Evolutionary conservation across 345 rosid species (phyloP).

Genomic region (Euphorbia pulcherrima): DNA sequence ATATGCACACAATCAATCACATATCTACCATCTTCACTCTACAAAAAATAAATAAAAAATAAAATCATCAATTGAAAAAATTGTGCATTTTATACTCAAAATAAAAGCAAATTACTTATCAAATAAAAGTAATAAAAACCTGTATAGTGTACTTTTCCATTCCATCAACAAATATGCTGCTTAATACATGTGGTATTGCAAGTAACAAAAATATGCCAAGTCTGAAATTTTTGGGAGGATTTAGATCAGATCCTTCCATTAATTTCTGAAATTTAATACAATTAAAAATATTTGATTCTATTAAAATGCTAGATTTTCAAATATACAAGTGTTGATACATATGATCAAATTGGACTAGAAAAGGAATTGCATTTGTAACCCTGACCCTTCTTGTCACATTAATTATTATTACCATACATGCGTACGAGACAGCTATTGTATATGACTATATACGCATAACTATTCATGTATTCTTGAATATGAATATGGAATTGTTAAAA

Average conservation of each 20-base stretch:
- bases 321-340: too few relatives aligned
- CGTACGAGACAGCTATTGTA: too few relatives aligned
- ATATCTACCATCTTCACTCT: slow-evolving; percentile 12
- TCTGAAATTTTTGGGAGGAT: not conserved
- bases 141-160: not conserved
- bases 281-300: not conserved
- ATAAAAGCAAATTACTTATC: not conserved
- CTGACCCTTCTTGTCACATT: too few relatives aligned
- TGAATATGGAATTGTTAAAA: too few relatives aligned
- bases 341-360: too few relatives aligned
- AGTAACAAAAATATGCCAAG: not conserved
- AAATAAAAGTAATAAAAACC: not conserved
- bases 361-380: too few relatives aligned
- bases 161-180: not conserved
- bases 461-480: too few relatives aligned
- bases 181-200: not conserved
- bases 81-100: not conserved
- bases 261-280: not conserved
- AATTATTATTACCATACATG: too few relatives aligned
- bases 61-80: too few relatives aligned
- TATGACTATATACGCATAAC: too few relatives aligned
- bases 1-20: slow-evolving; percentile 27
- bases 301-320: not conserved
- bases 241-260: not conserved
- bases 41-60: not conserved